Evolutionary conservation across 345 rosid genomes (phyloP).

Genomic region (Diplotaxis tenuifolia): DNA sequence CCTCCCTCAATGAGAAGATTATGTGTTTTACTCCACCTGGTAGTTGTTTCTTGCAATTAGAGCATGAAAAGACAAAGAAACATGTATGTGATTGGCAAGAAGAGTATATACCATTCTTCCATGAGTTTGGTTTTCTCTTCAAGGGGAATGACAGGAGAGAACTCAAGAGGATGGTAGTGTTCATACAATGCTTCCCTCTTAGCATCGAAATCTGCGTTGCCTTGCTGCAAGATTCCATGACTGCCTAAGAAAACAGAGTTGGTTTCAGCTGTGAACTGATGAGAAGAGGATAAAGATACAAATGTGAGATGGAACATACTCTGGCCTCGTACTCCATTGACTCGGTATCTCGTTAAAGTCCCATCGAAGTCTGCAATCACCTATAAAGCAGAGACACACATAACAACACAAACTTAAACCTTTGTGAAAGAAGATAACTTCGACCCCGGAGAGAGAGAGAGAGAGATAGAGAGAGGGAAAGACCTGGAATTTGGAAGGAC

Average conservation of each 20-base stretch:
- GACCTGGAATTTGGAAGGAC: slow-evolving; percentile 85
- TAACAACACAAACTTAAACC: not conserved
- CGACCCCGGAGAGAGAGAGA: too few species aligned
- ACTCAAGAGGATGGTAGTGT: slow-evolving; percentile 74
- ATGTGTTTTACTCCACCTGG: slow-evolving; percentile 90
- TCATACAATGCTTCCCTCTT: slow-evolving; percentile 66
- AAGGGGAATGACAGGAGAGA: slow-evolving; percentile 59
- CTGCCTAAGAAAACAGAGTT: slow-evolving; percentile 48
- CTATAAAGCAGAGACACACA: slow-evolving; percentile 15
- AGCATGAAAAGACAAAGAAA: not conserved
- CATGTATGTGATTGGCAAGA: not conserved
- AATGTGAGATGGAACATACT: slow-evolving; percentile 36
- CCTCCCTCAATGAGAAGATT: slow-evolving; percentile 86
- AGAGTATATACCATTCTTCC: slow-evolving; percentile 71
- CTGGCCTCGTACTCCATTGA: slow-evolving; percentile 65
- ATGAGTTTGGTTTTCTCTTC: slow-evolving; percentile 87
- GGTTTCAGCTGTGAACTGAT: slow-evolving; percentile 6
- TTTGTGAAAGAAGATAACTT: not conserved
- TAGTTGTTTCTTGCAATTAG: not conserved
- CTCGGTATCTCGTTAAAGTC: slow-evolving; percentile 62
- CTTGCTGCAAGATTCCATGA: slow-evolving; percentile 83
- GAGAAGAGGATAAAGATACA: not conserved
- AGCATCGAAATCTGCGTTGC: slow-evolving; percentile 63
- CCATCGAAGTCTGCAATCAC: slow-evolving; percentile 84
- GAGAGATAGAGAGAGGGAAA: slow-evolving; percentile 10